phyloP scores from a whole-genome alignment of 2,329 filamentous ascomycete genomes.

The Zarea fungicola region DNA sequence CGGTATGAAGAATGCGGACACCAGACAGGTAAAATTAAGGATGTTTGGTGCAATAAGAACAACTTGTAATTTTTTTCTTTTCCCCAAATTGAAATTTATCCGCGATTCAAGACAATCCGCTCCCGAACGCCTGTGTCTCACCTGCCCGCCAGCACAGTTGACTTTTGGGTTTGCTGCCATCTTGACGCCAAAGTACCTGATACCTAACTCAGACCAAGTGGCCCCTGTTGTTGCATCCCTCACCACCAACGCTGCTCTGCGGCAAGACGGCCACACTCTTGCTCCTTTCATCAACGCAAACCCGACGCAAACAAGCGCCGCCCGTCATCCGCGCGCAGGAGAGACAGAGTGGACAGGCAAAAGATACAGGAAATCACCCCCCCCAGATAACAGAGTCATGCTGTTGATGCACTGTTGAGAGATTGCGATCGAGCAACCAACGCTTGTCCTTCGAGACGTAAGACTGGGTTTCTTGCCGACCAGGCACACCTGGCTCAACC shows the following conservation, averaged over 20 bases:
- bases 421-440: conserved; percentile 4
- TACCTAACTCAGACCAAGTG: too few species aligned
- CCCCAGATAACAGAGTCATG: too few species aligned
- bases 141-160: too few species aligned
- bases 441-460: not conserved
- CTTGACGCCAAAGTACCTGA: too few species aligned
- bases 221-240: not conserved
- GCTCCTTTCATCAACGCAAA: conserved; percentile 9
- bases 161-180: too few species aligned
- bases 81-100: too few species aligned
- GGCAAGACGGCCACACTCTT: not conserved
- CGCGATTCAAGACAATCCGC: too few species aligned
- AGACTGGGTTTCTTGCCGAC: not conserved
- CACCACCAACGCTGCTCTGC: not conserved
- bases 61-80: too few species aligned
- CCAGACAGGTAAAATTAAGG: too few species aligned
- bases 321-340: not conserved
- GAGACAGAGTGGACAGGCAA: not conserved
- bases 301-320: conserved; percentile 5
- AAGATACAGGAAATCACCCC: not conserved
- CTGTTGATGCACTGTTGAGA: conserved; percentile 9
- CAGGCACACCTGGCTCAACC: not conserved
- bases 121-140: too few species aligned
- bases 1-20: not conserved
- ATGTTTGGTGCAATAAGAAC: too few species aligned